Conservation (phyloP, 116 monocot species). For the Dioscorea cayenensis region DNA sequence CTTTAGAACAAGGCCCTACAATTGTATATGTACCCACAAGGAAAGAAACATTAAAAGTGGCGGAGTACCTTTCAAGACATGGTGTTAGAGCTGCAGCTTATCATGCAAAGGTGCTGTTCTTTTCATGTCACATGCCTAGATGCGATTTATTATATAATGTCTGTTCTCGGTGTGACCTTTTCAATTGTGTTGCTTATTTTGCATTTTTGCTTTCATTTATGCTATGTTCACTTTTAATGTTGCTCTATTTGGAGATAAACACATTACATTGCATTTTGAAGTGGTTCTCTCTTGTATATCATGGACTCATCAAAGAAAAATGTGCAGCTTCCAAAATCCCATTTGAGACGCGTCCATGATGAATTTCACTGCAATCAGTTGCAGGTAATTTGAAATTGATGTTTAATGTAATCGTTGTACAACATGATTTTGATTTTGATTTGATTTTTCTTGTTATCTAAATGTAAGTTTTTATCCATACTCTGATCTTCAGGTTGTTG, state of each 20-base stretch:
- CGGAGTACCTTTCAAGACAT: conserved; percentile 53
- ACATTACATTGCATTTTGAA: too few relatives aligned
- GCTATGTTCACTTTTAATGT: too few relatives aligned
- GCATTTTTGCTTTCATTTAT: too few relatives aligned
- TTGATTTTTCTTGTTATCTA: background rate
- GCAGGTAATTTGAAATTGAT: conserved; percentile 40
- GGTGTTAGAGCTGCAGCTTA: conserved; percentile 92
- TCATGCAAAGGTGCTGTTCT: conserved; percentile 67
- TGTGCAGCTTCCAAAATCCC: conserved; percentile 84
- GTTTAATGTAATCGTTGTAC: too few relatives aligned
- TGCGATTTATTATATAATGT: too few relatives aligned
- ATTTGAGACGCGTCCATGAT: conserved; percentile 74
- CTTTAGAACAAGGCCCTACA: conserved; percentile 60
- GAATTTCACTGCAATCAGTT: conserved; percentile 63
- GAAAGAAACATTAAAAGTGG: conserved; percentile 72
- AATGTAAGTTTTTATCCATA: background rate
- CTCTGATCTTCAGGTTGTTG: conserved; percentile 62
- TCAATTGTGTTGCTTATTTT: too few relatives aligned
- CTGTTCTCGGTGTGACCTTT: too few relatives aligned
- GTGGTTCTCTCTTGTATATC: background rate
- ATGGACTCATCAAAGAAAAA: conserved; percentile 1
- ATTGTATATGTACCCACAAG: conserved; percentile 97
- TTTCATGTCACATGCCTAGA: too few relatives aligned
- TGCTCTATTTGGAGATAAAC: too few relatives aligned
- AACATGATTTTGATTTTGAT: background rate